Evolutionary conservation across 1,284 basidiomycete species (phyloP), one percentile per base, ranked within the genome.

Genomic region (Sanguinoderma infundibulare): DNA sequence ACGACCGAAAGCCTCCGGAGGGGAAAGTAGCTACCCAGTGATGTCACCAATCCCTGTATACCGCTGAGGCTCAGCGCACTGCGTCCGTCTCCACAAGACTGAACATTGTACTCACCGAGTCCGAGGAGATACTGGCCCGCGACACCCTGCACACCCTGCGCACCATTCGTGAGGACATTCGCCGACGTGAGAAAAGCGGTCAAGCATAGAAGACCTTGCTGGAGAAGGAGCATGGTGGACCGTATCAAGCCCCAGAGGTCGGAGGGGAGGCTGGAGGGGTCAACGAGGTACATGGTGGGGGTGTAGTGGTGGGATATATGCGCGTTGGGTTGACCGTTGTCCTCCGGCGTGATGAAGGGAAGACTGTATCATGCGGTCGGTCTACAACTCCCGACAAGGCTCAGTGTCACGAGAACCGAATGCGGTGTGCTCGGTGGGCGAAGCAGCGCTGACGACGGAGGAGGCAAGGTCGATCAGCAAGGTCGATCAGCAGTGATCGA

Each of bases 11-110:
- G 22, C 5, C 34, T 40, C 47, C 50, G 15, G 30, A 10, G 22
- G 53, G 57, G 64, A 20, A 58, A 32, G 42, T 55, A 60, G n/a
- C 54, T 79, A 89, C 81, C 92, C 91, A 55, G 91, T 94, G 64
- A 94, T 84, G 69, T 94, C 92, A 28, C 84, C 91, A 67, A 87
- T 86, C 15, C 92, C 90, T 87, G 40, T 24, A 17, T 35, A 36
- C 14, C 53, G 26, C 1, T 5, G 2, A 35, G 36, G 28, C 17
- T 28, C 34, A 5, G 53, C 36, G 17, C 42, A 49, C 46, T 12
- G 24, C 15, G 14, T 3, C 22, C 2, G 14, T 15, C 28, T 52
- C 57, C 39, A 42, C 15, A 62, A 39, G 15, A 22, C 22, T 22
- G 14, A 39, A 5, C 30, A 20, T 47, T 2, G 24, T 17, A 61